A percentile compares a stretch with the other conserved stretches of the same genome.
Evolutionary conservation across 225 moss, liverwort and hornwort genomes (phyloP).

Genomic region (Lunularia cruciata): DNA sequence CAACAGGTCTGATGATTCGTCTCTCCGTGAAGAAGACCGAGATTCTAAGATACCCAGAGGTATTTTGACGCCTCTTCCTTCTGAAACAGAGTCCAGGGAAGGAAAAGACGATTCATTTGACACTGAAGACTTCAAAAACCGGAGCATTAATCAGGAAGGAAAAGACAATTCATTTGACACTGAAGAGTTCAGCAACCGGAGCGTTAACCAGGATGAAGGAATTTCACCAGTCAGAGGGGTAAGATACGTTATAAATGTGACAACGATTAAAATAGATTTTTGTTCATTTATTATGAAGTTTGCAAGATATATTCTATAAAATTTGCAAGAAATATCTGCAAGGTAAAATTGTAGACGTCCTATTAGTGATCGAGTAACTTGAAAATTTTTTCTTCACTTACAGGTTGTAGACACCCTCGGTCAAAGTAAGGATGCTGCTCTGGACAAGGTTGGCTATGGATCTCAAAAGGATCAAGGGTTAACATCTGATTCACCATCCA

Average conservation of each 20-base stretch:
- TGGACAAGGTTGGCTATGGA: constrained; percentile 2
- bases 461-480: background rate
- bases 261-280: too few species aligned
- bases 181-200: background rate
- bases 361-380: too few species aligned
- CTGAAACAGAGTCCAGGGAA: background rate
- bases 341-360: too few species aligned
- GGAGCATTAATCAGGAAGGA: background rate
- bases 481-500: background rate
- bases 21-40: background rate
- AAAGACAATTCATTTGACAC: too few species aligned
- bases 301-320: too few species aligned
- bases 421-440: background rate
- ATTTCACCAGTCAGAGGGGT: background rate
- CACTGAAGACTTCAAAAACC: background rate
- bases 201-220: background rate
- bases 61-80: background rate
- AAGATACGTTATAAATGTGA: too few species aligned
- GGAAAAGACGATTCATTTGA: too few species aligned
- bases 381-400: too few species aligned
- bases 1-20: background rate
- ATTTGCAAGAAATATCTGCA: background rate
- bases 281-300: too few species aligned
- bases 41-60: background rate
- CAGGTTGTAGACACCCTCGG: background rate